Base-by-base conservation (phyloP, 2,329 filamentous ascomycete genomes). In the Septoria linicola region DNA sequence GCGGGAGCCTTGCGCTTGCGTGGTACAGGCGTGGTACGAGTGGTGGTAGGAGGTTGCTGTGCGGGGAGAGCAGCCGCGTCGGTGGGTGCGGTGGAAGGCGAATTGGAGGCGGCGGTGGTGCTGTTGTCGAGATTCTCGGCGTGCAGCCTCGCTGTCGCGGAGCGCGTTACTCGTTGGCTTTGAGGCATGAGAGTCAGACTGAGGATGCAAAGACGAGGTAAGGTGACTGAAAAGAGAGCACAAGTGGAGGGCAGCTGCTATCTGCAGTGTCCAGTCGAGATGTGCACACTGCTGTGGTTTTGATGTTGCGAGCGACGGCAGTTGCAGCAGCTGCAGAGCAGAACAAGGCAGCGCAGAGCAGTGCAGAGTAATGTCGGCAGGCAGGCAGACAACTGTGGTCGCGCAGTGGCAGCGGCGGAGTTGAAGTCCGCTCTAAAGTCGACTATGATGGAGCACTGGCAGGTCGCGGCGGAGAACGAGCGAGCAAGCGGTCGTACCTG, bases 121-220 rank as follows among this genome's bases (percentile, higher is more conserved):
- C 55, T 54, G 54, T 56, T 39, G 49, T 49, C 39, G 41, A 47
- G 44, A 48, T 46, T 41, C 47, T 44, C 46, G 51, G 55, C 48
- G 39, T 50, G 88, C 82, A 89, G 85, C 79, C 90, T 90, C 77
- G 91, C 87, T 73, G 91, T 54, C 47, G 61, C 51, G 46, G 59
- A 57, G 50, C 59, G 59, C 41, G 57, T 59, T 23, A 61, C 36
- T 50, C 59, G 59, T 52, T 59, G 57, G 50, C 57, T 61, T 57
- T 53, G 47, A 59, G 57, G 55, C 59, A 61, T 61, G 47, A 55
- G 49, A 49, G 59, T 61, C 54, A 61, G 43, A 47, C 35, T 47
- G 43, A 39, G 32, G 43, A 39, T 47, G 43, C 14, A 47, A 30
- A 30, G 23, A 34, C 36, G 36, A 39, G 36, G 20, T 16, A 21